Conservation (phyloP, 192 early-diverging fungal genomes). For the Physocladia obscura region DNA sequence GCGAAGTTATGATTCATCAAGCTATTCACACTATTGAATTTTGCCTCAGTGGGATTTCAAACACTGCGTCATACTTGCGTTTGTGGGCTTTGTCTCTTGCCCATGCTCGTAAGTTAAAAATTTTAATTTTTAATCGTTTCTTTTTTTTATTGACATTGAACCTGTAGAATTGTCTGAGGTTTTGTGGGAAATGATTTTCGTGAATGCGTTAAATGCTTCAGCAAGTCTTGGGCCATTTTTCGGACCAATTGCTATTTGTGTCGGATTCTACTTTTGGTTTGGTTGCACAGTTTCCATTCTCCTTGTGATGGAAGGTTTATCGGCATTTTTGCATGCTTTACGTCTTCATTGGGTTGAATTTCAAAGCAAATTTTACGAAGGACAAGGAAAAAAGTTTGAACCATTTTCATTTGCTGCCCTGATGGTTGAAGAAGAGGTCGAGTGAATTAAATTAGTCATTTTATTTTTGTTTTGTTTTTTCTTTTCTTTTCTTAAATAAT, state of each 20-base stretch:
- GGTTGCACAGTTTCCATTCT: constrained; percentile 74
- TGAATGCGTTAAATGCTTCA: constrained; percentile 49
- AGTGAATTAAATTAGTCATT: constrained; percentile 4
- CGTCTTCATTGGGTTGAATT: constrained; percentile 99
- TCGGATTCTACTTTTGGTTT: constrained; percentile 90
- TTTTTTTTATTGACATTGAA: not conserved
- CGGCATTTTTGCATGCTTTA: constrained; percentile 85
- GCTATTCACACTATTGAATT: constrained; percentile 99
- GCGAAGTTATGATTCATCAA: constrained; percentile 95
- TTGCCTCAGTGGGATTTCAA: constrained; percentile 91
- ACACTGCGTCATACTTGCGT: constrained; percentile 98
- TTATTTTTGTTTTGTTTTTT: not conserved
- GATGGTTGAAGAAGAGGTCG: constrained; percentile 28
- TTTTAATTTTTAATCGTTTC: constrained; percentile 2
- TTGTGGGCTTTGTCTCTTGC: constrained; percentile 98
- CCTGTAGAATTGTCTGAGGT: constrained; percentile 87
- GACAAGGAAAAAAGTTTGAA: constrained; percentile 83
- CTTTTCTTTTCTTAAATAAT: not conserved
- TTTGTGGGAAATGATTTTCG: constrained; percentile 90
- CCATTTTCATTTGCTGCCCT: constrained; percentile 78
- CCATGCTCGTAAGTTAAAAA: constrained; percentile 74
- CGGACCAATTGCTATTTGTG: constrained; percentile 69
- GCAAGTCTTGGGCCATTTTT: constrained; percentile 31
- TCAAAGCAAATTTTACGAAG: constrained; percentile 95
- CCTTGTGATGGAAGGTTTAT: constrained; percentile 83